These are phyloP conservation scores for Metarhizium humberi DNA, from an alignment of 2,329 filamentous ascomycete genomes.

Conservation along the genomic window DNA sequence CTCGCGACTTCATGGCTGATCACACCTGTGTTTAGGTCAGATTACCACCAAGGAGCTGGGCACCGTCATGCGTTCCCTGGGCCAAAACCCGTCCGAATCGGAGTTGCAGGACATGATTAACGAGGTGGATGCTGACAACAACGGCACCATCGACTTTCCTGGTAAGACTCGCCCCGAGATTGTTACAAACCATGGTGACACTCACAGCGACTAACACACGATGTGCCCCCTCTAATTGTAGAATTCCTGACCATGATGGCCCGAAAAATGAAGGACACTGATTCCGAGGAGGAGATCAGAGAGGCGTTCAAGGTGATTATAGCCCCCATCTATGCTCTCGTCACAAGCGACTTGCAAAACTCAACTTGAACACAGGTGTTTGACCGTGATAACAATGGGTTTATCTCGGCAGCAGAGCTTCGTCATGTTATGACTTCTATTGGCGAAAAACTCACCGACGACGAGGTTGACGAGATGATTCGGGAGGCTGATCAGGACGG, in stretches of 20 bases:
- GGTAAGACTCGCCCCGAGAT: constrained; percentile 41
- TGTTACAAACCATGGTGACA: neutral
- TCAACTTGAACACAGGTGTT: constrained; percentile 46
- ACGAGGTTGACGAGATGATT: constrained; percentile 91
- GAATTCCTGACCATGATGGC: constrained; percentile 93
- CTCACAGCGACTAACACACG: neutral
- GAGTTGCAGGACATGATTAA: constrained; percentile 93
- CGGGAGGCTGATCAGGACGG: constrained; percentile 84
- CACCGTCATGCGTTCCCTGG: constrained; percentile 83
- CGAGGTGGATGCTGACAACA: constrained; percentile 87
- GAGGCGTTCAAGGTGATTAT: constrained; percentile 70
- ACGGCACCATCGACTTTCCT: constrained; percentile 85
- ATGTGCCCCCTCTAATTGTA: constrained; percentile 23
- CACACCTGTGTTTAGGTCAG: constrained; percentile 49
- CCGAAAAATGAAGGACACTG: constrained; percentile 88
- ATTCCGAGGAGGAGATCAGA: constrained; percentile 83
- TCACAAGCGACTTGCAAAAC: neutral
- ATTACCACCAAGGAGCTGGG: constrained; percentile 88
- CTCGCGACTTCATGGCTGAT: neutral
- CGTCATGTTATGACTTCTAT: constrained; percentile 90
- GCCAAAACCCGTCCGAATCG: constrained; percentile 83
- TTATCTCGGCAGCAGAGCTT: constrained; percentile 81
- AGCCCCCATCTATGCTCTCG: neutral
- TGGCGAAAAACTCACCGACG: constrained; percentile 82
- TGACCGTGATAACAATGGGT: constrained; percentile 85